Evolutionary conservation across 73 alveolate genomes (phyloP), one percentile per base, ranked within the genome.

Genomic region (Stentor coeruleus): DNA sequence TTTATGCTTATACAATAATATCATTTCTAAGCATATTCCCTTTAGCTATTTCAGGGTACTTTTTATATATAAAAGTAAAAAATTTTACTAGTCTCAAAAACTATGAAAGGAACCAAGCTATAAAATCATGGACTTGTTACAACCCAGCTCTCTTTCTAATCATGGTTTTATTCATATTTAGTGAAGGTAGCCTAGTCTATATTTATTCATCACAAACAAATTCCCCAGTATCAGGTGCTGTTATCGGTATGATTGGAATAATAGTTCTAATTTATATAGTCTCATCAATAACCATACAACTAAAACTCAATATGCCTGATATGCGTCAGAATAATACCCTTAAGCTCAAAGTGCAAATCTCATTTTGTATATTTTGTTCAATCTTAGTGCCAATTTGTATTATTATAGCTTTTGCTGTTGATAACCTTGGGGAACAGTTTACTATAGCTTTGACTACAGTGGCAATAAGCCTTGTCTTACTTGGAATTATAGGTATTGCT

Each of bases 201-300:
- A 49, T 49, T 6, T 49, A 49, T 20, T 11, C 66, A 49, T 6
- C 66, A 6, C 66, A 6, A 20, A 49, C 20, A 49, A 11, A 6
- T 49, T 49, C 66, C 66, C 66, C 66, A 49, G 66, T 20, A 49
- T 11, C 66, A 49, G 66, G 66, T 49, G 66, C 66, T 11, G 66
- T 49, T 49, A 6, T 49, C 6, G 66, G 66, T 49, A 49, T 49
- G 66, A 6, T 49, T 6, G 20, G 6, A 49, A 20, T 49, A 49
- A 49, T 49, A 11, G 6, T 20, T 11, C 66, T 49, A 11, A 6
- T 49, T 20, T 49, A 49, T 20, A 49, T 49, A 49, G 20, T 49
- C 6, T 11, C 66, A 6, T 49, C 66, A 6, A 11, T 49, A 49
- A 49, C 66, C 6, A 49, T 49, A 20, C 66, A 49, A 49, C 28